Conservation (phyloP, 2,329 filamentous ascomycete species). For the Cyphellophora attinorum region DNA sequence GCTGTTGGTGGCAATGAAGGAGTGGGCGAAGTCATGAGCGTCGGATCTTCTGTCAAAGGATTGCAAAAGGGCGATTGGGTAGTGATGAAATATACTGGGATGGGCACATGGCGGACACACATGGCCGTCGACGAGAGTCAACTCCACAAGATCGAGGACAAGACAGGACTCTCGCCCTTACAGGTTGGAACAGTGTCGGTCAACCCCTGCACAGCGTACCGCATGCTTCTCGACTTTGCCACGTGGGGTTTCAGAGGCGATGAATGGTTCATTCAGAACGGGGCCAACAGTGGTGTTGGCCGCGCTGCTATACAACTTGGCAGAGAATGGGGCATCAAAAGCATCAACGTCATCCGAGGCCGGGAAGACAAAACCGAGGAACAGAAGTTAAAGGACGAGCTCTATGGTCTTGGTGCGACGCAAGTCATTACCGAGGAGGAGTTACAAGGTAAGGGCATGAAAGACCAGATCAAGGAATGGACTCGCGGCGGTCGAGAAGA, state of each 20-base stretch:
- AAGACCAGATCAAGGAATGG: constrained; percentile 50
- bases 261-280: constrained; percentile 95
- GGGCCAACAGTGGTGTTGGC: constrained; percentile 88
- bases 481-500: constrained; percentile 63
- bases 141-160: constrained; percentile 61
- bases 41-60: constrained; percentile 52
- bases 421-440: constrained; percentile 55
- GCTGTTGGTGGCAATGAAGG: constrained; percentile 86
- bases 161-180: constrained; percentile 58
- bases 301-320: constrained; percentile 84
- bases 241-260: constrained; percentile 52
- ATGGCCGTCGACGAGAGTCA: constrained; percentile 54
- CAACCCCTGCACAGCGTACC: constrained; percentile 89
- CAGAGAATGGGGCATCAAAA: constrained; percentile 75
- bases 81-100: constrained; percentile 70
- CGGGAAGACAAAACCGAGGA: constrained; percentile 53
- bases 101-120: constrained; percentile 94
- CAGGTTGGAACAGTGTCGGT: constrained; percentile 84
- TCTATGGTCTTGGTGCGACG: constrained; percentile 53
- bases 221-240: constrained; percentile 76
- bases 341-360: constrained; percentile 78
- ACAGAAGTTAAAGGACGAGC: constrained; percentile 48
- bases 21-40: constrained; percentile 75
- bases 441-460: constrained; percentile 33
- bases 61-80: constrained; percentile 83